Evolutionary conservation across 2,329 filamentous ascomycete species (phyloP), one percentile per base, ranked within the genome.

Genomic region (Botrytis elliptica): DNA sequence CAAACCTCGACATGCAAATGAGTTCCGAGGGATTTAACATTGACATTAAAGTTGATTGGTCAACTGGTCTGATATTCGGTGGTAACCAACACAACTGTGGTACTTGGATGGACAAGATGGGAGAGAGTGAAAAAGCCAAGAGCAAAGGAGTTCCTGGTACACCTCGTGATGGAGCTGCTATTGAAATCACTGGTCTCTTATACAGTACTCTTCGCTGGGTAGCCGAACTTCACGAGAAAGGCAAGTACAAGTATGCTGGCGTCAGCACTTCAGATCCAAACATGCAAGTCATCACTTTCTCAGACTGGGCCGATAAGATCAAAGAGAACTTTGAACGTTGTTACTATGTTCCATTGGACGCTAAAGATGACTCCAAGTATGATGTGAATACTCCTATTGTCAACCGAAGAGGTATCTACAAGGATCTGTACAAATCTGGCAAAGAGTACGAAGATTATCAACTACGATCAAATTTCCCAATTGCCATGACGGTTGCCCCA

Each of bases 41-140:
- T 77, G 91, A 96, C 74, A 92, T 98, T 78, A 89, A 92, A 74
- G 93, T 97, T 18, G 95, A 99, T 81, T 98, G 95, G 95, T 85
- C 88, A 46, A 96, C 90, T 8, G 97, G 96, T 36, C 88, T 99
- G 76, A 91, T 99, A 74, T 97, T 97, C 80, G 96, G 97, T 73
- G 96, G 97, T 49, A 98, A 93, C 80, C 95, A 98, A 81, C 88
- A 85, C 83, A 99, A 99, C 83, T 99, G 97, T 79, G 96, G 96
- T 70, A 99, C 96, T 1, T 99, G 96, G 96, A 98, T 98, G 94
- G 96, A 99, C 86, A 99, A 99, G 88, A 99, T 99, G 96, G 96
- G 96, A n/a, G 96, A 99, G 83, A 97, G 94, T 76, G 90, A 93
- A 76, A 93, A 91, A 75, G 96, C 97, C 25, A 92, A 92, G 74